phyloP scores from a whole-genome alignment of 129 eudicot species.

The Solidago caesia region DNA sequence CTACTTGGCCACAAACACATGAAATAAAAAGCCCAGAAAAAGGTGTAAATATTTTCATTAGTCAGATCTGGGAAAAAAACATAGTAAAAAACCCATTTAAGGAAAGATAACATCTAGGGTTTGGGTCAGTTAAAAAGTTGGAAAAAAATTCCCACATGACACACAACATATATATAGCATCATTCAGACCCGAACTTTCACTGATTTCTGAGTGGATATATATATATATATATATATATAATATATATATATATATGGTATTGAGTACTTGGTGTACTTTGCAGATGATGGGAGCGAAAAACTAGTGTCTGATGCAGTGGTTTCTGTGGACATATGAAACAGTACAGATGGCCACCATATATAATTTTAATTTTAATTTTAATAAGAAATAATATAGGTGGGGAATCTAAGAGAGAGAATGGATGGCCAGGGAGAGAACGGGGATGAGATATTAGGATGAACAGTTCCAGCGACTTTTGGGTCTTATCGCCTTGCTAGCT shows the following conservation, averaged over 20 bases:
- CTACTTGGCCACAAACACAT: background rate
- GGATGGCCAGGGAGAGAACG: background rate
- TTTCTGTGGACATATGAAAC: background rate
- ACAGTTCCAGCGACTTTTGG: background rate
- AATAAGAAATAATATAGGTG: background rate
- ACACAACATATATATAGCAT: background rate
- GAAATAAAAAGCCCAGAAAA: background rate
- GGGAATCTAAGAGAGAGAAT: background rate
- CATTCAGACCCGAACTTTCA: background rate
- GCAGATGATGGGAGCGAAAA: background rate
- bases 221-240: too few species aligned
- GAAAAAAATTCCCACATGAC: background rate
- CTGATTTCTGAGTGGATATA: too few species aligned
- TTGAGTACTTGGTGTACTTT: background rate
- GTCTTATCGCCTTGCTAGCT: background rate
- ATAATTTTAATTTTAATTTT: background rate
- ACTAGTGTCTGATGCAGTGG: background rate
- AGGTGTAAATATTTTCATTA: background rate
- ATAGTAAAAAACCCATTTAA: slow-evolving; percentile 11
- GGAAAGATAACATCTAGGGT: slow-evolving; percentile 34
- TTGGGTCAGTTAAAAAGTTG: slow-evolving; percentile 10
- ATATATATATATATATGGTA: too few species aligned
- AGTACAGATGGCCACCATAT: background rate
- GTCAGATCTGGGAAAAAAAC: slow-evolving; percentile 31
- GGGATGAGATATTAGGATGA: background rate